These are phyloP conservation scores for Fusarium multiceps DNA, from an alignment of 2,329 filamentous ascomycete species.

Conservation along the genomic window DNA sequence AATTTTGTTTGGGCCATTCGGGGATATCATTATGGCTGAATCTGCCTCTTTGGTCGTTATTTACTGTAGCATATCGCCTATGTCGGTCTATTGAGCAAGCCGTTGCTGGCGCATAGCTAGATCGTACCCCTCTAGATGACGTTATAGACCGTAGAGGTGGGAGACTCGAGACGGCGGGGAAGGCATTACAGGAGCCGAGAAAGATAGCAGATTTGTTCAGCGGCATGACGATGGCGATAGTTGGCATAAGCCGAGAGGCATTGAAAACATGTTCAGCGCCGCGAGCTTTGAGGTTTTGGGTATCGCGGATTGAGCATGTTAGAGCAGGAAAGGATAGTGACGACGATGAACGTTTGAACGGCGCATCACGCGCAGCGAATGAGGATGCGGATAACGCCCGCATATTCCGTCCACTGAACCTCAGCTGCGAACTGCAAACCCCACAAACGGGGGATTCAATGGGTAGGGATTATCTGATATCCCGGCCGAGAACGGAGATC, in stretches of 20 bases:
- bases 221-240: slow-evolving; percentile 34
- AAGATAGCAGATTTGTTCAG: slow-evolving; percentile 34
- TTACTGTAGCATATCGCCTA: slow-evolving; percentile 42
- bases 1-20: slow-evolving; percentile 59
- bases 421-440: slow-evolving; percentile 4
- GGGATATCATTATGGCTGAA: slow-evolving; percentile 29
- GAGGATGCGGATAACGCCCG: slow-evolving; percentile 18
- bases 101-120: slow-evolving; percentile 12
- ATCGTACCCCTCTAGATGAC: slow-evolving; percentile 35
- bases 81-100: slow-evolving; percentile 7
- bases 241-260: slow-evolving; percentile 17
- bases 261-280: slow-evolving; percentile 36
- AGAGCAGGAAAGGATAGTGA: slow-evolving; percentile 34
- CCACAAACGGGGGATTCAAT: slow-evolving; percentile 6
- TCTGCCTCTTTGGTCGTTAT: slow-evolving; percentile 11
- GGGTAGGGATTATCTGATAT: slow-evolving; percentile 27
- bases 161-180: slow-evolving; percentile 29
- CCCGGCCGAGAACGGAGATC: slow-evolving; percentile 25
- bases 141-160: slow-evolving; percentile 36
- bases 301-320: slow-evolving; percentile 42
- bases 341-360: slow-evolving; percentile 1
- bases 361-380: slow-evolving; percentile 32
- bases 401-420: slow-evolving; percentile 9
- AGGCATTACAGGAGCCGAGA: slow-evolving; percentile 39
- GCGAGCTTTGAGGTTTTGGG: slow-evolving; percentile 9